phyloP scores from a whole-genome alignment of 768 basidiomycete species.

The Lyophyllum semitale region DNA sequence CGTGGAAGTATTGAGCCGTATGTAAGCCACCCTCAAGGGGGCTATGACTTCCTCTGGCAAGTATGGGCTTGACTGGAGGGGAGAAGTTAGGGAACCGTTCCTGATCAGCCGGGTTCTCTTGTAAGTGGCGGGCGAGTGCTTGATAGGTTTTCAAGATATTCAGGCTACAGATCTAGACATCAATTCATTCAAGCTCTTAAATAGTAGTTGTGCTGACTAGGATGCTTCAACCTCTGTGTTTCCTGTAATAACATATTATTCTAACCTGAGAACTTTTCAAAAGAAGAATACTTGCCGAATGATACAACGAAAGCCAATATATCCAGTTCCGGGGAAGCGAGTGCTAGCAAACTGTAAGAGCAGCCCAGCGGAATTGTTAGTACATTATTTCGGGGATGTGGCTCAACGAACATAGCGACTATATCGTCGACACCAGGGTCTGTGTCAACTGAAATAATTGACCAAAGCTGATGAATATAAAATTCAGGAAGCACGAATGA shows the following conservation, averaged over 20 bases:
- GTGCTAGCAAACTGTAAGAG: conserved; percentile 61
- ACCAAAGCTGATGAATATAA: not conserved
- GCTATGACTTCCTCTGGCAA: conserved; percentile 61
- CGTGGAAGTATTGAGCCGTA: conserved; percentile 85
- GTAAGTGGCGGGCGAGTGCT: conserved; percentile 60
- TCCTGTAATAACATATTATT: conserved; percentile 39
- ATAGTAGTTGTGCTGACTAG: conserved; percentile 44
- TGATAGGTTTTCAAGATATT: conserved; percentile 82
- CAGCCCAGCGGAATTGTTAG: not conserved
- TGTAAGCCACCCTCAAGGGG: conserved; percentile 75
- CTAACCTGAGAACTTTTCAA: not conserved
- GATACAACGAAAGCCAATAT: conserved; percentile 76
- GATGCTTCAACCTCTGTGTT: conserved; percentile 69
- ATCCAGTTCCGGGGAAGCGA: conserved; percentile 82
- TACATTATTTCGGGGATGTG: not conserved
- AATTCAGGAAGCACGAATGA: not conserved
- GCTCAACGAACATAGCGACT: conserved; percentile 63
- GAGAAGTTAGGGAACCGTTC: conserved; percentile 65
- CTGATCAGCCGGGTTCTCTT: conserved; percentile 51
- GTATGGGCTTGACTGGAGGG: conserved; percentile 52
- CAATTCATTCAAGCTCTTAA: not conserved
- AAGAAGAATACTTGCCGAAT: conserved; percentile 54
- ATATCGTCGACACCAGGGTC: conserved; percentile 88
- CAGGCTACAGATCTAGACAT: conserved; percentile 36
- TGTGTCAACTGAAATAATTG: conserved; percentile 65